phyloP scores from a whole-genome alignment of 2,329 filamentous ascomycete species.

The Microascus cirrosus region DNA sequence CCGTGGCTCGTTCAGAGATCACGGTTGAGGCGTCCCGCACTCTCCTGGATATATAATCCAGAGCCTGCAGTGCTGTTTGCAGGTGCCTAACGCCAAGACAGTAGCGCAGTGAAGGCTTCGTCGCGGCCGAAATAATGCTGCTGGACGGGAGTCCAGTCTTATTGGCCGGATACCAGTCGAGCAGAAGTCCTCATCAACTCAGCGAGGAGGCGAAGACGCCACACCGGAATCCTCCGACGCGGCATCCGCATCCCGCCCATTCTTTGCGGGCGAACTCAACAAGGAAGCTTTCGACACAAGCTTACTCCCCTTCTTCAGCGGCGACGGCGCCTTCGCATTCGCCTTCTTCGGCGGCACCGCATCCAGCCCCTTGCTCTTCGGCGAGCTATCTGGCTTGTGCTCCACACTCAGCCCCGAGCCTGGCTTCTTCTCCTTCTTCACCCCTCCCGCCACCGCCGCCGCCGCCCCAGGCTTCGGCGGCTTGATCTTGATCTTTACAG shows the following conservation, averaged over 20 bases:
- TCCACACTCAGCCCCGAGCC: slow-evolving; percentile 38
- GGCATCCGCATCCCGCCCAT: slow-evolving; percentile 33
- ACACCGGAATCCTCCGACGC: slow-evolving; percentile 47
- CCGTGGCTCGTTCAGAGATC: no score
- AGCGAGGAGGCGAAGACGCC: slow-evolving; percentile 38
- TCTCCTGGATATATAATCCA: no score
- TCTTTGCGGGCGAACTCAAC: slow-evolving; percentile 37
- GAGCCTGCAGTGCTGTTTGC: no score
- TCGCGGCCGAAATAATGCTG: no score
- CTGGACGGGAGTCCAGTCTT: not conserved
- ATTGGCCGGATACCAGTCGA: not conserved
- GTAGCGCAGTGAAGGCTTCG: no score
- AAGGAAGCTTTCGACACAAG: slow-evolving; percentile 26
- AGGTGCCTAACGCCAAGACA: no score
- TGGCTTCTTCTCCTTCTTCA: slow-evolving; percentile 34
- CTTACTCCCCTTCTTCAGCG: slow-evolving; percentile 28
- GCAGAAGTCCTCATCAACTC: not conserved
- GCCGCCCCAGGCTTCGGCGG: slow-evolving; percentile 8
- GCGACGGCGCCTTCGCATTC: slow-evolving; percentile 23
- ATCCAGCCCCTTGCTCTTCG: slow-evolving; percentile 10
- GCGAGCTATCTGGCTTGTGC: slow-evolving; percentile 22
- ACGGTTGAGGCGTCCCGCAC: no score
- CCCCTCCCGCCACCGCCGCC: slow-evolving; percentile 35
- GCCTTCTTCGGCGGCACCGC: slow-evolving; percentile 23
- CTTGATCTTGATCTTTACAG: slow-evolving; percentile 39